These are phyloP conservation scores for Pseudonitzschia multiseries DNA, from an alignment of 108 stramenopile genomes.

Conservation along the genomic window DNA sequence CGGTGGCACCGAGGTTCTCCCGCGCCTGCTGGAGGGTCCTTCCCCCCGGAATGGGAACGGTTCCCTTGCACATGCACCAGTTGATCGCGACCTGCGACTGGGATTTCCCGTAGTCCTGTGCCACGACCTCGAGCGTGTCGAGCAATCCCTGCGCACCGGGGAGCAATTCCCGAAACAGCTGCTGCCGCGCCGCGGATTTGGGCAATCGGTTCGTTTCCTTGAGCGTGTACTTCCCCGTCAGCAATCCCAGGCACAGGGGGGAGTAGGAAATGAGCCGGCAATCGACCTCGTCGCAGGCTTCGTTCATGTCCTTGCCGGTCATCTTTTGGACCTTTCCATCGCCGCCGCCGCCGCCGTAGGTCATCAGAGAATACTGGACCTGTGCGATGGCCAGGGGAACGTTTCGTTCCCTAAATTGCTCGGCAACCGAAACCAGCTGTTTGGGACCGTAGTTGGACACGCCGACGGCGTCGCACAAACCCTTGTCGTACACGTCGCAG, in stretches of 20 bases:
- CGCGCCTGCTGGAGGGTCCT: constrained; percentile 63
- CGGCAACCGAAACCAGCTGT: constrained; percentile 52
- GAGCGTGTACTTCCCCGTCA: constrained; percentile 78
- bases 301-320: constrained; percentile 61
- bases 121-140: constrained; percentile 64
- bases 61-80: constrained; percentile 87
- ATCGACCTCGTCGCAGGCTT: constrained; percentile 66
- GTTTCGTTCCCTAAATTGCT: constrained; percentile 55
- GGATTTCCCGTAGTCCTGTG: constrained; percentile 64
- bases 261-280: constrained; percentile 81
- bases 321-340: neutral
- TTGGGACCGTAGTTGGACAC: constrained; percentile 78
- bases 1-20: constrained; percentile 67
- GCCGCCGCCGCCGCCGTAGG: constrained; percentile 38
- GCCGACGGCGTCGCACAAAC: constrained; percentile 78
- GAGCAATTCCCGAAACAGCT: constrained; percentile 79
- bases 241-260: constrained; percentile 78
- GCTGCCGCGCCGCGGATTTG: constrained; percentile 62
- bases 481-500: constrained; percentile 74
- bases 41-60: constrained; percentile 82
- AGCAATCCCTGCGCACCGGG: constrained; percentile 70
- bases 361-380: constrained; percentile 84
- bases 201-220: constrained; percentile 62
- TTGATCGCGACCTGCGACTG: constrained; percentile 89
- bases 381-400: constrained; percentile 82